Base-by-base conservation (phyloP, 2,329 filamentous ascomycete species). In the Helotiales sp. region DNA sequence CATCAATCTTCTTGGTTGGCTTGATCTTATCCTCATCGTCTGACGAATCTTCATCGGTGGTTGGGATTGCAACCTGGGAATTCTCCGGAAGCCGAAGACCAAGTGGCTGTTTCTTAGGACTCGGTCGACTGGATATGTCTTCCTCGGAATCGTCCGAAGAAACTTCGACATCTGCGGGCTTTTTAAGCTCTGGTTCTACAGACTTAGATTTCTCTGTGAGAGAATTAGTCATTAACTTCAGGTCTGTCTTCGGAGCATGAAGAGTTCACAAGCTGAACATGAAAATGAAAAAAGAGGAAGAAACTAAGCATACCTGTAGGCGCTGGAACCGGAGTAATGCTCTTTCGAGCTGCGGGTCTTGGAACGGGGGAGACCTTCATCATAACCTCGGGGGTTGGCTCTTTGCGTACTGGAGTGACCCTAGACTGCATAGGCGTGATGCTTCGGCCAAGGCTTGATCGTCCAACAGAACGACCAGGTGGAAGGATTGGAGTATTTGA, bases 141-240 rank as follows among this genome's bases (percentile, higher is more conserved):
- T 72, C 63, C 15, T 69, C 55, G 30, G 60, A 69, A 61, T 61
- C 64, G 30, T 65, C 60, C n/a, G 54, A 61, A 40, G 63, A 60
- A 11, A 28, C 40, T 65, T 28, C 64, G 30, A 6, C 45, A 13
- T 54, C 43, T 22, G 32, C 60, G 34, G 34, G 37, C 34, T 34
- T 34, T 54, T 65, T 50, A 3, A 20, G 43, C 5, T 32, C 52
- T 40, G 32, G 59, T 37, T 59, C 26, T 1, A 37, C 37, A 6
- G 55, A 28, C 34, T 28, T 64, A 7, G 50, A 57, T 20, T 52
- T 55, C 6, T 55, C 65, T 63, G 28, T 40, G 1, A 40, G 34
- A 6, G 1, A 10, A 15, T 61, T 45, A 64, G 61, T 11, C 6
- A 26, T 32, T 5, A 40, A 8, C 10, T 57, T 24, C 11, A 15